These are phyloP conservation scores for Penium margaritaceum DNA, from an alignment of 139 green algal species.

Conservation along the genomic window DNA sequence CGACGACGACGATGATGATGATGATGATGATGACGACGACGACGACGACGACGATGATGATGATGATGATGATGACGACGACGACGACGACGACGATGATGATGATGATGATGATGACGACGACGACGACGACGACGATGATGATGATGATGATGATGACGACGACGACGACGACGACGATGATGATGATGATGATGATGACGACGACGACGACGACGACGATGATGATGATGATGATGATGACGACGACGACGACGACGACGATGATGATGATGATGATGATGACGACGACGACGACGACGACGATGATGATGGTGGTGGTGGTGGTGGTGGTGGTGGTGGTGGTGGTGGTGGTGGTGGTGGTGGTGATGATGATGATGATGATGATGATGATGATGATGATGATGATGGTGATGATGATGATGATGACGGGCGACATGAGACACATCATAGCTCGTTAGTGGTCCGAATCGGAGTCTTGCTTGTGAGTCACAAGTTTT, in stretches of 20 bases:
- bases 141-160: conserved; percentile 4
- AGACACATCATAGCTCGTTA: too few species aligned
- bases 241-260: not conserved
- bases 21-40: not conserved
- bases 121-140: not conserved
- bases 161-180: not conserved
- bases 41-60: not conserved
- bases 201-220: not conserved
- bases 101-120: conserved; percentile 3
- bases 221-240: conserved; percentile 6
- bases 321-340: not conserved
- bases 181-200: conserved; percentile 6
- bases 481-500: too few species aligned
- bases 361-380: conserved; percentile 1
- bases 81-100: not conserved
- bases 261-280: conserved; percentile 1
- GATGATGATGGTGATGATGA: conserved; percentile 3
- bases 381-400: conserved; percentile 7
- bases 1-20: not conserved
- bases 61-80: not conserved
- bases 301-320: not conserved
- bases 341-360: not conserved
- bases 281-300: not conserved
- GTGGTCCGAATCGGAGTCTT: too few species aligned
- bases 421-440: too few species aligned